phyloP scores from a whole-genome alignment of 805 yeast genomes.

The Cyberlindnera suaveolens region DNA sequence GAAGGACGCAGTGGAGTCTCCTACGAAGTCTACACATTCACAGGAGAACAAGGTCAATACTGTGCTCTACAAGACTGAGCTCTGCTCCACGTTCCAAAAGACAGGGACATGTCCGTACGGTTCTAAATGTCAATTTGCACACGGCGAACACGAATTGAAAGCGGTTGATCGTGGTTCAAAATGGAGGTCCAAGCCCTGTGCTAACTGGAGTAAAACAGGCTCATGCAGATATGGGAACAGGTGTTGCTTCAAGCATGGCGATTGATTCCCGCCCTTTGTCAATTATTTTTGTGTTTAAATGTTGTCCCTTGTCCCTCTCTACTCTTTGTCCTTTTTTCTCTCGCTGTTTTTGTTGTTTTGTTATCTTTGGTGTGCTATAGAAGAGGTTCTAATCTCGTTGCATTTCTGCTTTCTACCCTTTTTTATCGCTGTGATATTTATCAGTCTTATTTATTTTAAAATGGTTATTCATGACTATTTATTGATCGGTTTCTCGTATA shows the following conservation, averaged over 20 bases:
- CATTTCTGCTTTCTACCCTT: too few species aligned
- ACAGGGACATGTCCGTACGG: conserved; percentile 82
- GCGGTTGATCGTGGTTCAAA: conserved; percentile 66
- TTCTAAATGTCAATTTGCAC: conserved; percentile 90
- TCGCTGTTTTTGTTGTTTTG: too few species aligned
- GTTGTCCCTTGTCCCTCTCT: too few species aligned
- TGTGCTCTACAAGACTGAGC: conserved; percentile 81
- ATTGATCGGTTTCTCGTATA: too few species aligned
- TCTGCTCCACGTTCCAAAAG: conserved; percentile 72
- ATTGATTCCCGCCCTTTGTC: not conserved
- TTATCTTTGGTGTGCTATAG: too few species aligned
- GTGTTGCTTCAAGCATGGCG: conserved; percentile 85
- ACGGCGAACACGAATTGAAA: conserved; percentile 75
- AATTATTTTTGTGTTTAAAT: not conserved
- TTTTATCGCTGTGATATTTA: too few species aligned
- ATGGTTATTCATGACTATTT: too few species aligned
- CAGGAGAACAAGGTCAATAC: conserved; percentile 32
- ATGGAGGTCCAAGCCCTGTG: conserved; percentile 89
- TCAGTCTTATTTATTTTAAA: too few species aligned
- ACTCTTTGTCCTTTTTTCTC: too few species aligned
- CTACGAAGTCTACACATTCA: conserved; percentile 6
- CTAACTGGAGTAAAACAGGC: conserved; percentile 79
- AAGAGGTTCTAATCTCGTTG: too few species aligned
- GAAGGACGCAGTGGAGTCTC: not conserved
- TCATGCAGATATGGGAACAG: conserved; percentile 84